phyloP scores from a whole-genome alignment of 176 grass and related monocot species.

The Oryza officinalis region DNA sequence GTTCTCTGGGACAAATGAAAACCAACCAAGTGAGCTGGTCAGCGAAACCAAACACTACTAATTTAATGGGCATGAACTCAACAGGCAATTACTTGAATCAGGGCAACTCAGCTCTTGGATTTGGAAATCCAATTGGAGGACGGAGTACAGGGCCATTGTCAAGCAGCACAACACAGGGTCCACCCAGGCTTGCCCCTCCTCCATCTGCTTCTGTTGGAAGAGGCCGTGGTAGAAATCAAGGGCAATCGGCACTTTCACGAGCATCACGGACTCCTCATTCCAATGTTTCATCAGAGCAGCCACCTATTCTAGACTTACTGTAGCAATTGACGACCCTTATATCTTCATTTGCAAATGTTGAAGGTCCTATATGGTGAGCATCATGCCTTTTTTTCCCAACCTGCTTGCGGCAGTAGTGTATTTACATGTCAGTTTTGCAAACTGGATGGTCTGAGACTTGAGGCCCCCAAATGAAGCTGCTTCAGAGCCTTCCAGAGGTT shows the following conservation, averaged over 20 bases:
- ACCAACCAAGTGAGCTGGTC: constrained; percentile 50
- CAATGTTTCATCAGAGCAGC: constrained; percentile 58
- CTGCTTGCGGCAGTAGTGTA: not conserved
- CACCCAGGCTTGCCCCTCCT: constrained; percentile 81
- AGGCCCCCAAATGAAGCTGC: constrained; percentile 20
- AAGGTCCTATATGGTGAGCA: constrained; percentile 14
- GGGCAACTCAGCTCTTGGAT: constrained; percentile 41
- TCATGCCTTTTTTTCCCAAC: not conserved
- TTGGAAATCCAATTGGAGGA: constrained; percentile 58
- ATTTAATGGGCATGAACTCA: constrained; percentile 51
- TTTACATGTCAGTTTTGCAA: constrained; percentile 32
- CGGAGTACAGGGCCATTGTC: constrained; percentile 29
- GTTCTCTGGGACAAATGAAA: constrained; percentile 54
- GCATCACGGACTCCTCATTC: constrained; percentile 59
- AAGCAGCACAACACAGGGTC: constrained; percentile 36
- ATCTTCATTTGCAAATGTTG: constrained; percentile 19
- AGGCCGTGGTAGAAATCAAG: constrained; percentile 89
- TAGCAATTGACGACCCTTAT: constrained; percentile 38
- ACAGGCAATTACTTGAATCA: constrained; percentile 46
- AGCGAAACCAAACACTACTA: constrained; percentile 36
- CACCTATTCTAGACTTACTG: constrained; percentile 79
- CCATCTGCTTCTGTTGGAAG: constrained; percentile 77
- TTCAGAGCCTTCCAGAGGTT: constrained; percentile 14
- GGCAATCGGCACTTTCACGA: constrained; percentile 68
- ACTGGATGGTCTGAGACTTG: constrained; percentile 7